These are phyloP conservation scores for Chaetomium tenue DNA, from an alignment of 495 filamentous ascomycete genomes.

Conservation along the genomic window DNA sequence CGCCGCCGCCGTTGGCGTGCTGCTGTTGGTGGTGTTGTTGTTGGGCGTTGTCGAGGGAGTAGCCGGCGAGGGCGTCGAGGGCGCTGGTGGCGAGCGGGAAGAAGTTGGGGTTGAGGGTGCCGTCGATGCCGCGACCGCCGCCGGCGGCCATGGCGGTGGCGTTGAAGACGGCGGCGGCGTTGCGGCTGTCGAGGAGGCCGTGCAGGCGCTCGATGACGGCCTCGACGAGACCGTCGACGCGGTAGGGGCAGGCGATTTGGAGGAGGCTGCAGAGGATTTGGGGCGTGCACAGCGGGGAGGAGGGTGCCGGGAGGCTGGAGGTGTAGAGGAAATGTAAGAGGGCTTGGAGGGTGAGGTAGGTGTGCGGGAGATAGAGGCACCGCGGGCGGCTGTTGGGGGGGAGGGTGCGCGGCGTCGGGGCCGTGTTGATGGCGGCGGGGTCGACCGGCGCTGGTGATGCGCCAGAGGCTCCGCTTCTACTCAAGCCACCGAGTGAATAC, in stretches of 20 bases:
- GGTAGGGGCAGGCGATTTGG: constrained; percentile 90
- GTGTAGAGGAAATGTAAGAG: constrained; percentile 93
- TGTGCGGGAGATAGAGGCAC: constrained; percentile 90
- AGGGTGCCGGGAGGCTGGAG: constrained; percentile 72
- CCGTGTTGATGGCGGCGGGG: constrained; percentile 45
- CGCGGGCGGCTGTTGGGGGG: constrained; percentile 74
- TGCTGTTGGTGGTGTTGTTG: constrained; percentile 22
- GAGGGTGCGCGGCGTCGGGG: constrained; percentile 52
- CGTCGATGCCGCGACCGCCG: constrained; percentile 70
- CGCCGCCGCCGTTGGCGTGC: constrained; percentile 23
- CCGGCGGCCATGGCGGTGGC: constrained; percentile 97
- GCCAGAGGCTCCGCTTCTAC: constrained; percentile 38
- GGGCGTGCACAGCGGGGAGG: constrained; percentile 80
- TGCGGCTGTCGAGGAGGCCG: constrained; percentile 82
- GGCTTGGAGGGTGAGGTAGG: constrained; percentile 78
- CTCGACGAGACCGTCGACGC: constrained; percentile 87
- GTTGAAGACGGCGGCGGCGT: constrained; percentile 96
- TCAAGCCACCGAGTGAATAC: constrained; percentile 48
- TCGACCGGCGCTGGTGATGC: constrained; percentile 39
- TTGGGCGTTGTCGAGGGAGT: constrained; percentile 3
- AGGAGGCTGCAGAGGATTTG: constrained; percentile 94
- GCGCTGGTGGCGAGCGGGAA: constrained; percentile 34
- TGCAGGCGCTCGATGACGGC: constrained; percentile 89
- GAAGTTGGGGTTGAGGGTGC: constrained; percentile 50
- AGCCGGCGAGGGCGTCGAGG: constrained; percentile 29